Evolutionary conservation across 2,329 filamentous ascomycete genomes (phyloP).

Genomic region (Fusarium clavum): DNA sequence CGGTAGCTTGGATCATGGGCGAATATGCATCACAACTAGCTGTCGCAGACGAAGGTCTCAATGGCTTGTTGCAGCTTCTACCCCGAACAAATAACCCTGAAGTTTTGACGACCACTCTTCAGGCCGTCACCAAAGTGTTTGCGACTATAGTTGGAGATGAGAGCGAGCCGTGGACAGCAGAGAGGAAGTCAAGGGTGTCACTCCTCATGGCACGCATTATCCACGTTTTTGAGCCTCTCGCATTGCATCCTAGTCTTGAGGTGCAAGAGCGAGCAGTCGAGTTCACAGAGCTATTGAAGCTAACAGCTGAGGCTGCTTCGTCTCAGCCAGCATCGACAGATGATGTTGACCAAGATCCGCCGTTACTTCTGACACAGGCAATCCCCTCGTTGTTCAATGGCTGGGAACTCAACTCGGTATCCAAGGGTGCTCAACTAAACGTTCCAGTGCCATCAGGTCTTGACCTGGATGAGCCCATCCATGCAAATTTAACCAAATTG

Average conservation of each 20-base stretch:
- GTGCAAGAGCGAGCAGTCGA: conserved; percentile 96
- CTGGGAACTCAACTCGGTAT: conserved; percentile 92
- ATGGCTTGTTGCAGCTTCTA: conserved; percentile 76
- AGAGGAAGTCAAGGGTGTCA: conserved; percentile 78
- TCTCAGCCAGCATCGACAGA: conserved; percentile 71
- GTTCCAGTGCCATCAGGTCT: conserved; percentile 82
- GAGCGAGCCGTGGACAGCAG: conserved; percentile 74
- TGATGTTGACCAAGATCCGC: conserved; percentile 71
- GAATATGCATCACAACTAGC: conserved; percentile 83
- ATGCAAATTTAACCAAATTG: conserved; percentile 75
- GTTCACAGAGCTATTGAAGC: conserved; percentile 87
- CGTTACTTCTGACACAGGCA: conserved; percentile 87
- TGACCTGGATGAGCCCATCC: conserved; percentile 85
- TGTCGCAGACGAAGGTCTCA: conserved; percentile 77
- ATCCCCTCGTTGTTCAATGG: conserved; percentile 89
- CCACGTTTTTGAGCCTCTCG: conserved; percentile 82
- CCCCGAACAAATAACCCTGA: conserved; percentile 68
- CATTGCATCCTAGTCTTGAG: conserved; percentile 86
- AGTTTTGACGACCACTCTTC: conserved; percentile 82
- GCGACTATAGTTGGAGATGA: conserved; percentile 75
- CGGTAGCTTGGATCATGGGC: conserved; percentile 86
- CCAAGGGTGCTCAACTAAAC: conserved; percentile 82
- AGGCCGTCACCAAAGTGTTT: conserved; percentile 89
- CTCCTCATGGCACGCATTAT: conserved; percentile 85
- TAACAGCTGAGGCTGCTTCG: conserved; percentile 84